A percentile compares a stretch with the other conserved stretches of the same genome.
Evolutionary conservation across 129 eudicot species (phyloP).

Genomic region (Lonicera japonica): DNA sequence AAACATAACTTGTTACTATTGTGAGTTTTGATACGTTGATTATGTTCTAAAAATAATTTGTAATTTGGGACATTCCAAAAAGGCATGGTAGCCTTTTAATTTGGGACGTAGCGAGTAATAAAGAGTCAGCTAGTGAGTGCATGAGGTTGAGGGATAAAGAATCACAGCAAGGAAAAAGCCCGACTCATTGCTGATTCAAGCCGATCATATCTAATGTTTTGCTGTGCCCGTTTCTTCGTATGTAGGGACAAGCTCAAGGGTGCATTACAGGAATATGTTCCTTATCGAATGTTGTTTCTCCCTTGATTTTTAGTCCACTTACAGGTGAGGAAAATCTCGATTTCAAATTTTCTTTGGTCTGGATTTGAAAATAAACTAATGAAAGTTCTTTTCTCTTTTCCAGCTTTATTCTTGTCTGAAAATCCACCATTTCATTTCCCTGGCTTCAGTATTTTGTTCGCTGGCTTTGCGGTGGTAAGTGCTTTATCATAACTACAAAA

Average conservation of each 20-base stretch:
- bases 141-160: too few relatives aligned
- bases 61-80: too few relatives aligned
- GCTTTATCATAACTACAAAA: background rate
- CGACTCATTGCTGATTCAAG: too few relatives aligned
- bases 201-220: background rate
- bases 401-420: constrained; percentile 81
- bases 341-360: background rate
- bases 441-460: constrained; percentile 71
- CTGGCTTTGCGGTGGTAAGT: constrained; percentile 49
- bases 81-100: too few relatives aligned
- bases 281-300: constrained; percentile 62
- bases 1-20: too few relatives aligned
- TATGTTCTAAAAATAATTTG: too few relatives aligned
- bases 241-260: constrained; percentile 81
- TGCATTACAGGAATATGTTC: constrained; percentile 80
- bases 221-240: background rate
- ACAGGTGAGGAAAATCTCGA: constrained; percentile 38
- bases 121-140: too few relatives aligned
- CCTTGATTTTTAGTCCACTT: constrained; percentile 72
- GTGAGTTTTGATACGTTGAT: too few relatives aligned
- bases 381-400: background rate
- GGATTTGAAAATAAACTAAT: too few relatives aligned
- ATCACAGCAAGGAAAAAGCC: too few relatives aligned
- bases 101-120: too few relatives aligned
- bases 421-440: constrained; percentile 81